Evolutionary conservation across 2,329 filamentous ascomycete species (phyloP).

Genomic region (Exserohilum turcica): DNA sequence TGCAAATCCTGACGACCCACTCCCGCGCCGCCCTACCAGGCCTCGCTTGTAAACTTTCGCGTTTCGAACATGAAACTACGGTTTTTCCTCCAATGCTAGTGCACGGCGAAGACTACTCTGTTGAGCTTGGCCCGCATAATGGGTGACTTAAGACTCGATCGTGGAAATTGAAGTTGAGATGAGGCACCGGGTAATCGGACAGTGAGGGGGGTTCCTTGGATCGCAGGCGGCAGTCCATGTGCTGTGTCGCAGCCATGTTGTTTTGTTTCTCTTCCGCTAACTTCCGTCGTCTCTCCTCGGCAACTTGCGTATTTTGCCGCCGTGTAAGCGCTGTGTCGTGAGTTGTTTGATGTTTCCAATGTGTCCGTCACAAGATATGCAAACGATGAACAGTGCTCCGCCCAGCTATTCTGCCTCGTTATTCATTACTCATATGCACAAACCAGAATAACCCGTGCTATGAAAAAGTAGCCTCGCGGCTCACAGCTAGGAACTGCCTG

Average conservation of each 20-base stretch:
- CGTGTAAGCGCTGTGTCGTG: background rate
- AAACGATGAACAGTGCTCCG: background rate
- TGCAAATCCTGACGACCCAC: background rate
- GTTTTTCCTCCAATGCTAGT: conserved; percentile 28
- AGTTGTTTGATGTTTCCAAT: background rate
- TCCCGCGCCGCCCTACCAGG: background rate
- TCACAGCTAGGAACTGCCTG: background rate
- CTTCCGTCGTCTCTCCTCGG: background rate
- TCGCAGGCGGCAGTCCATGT: background rate
- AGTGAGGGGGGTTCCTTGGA: background rate
- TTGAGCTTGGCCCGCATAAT: conserved; percentile 14
- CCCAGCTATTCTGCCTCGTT: background rate
- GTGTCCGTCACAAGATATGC: background rate
- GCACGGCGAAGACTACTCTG: conserved; percentile 9
- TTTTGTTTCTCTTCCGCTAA: background rate
- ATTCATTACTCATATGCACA: too few species aligned
- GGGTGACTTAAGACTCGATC: conserved; percentile 8
- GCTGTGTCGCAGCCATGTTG: background rate
- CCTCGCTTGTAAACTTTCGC: conserved; percentile 10
- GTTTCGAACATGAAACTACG: conserved; percentile 31
- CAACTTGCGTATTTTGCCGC: background rate
- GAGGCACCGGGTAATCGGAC: background rate
- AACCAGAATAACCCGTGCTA: background rate
- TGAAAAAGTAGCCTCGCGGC: background rate
- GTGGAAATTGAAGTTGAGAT: conserved; percentile 8